These are phyloP conservation scores for Zoysia pacifica DNA, from an alignment of 176 grass and related monocot genomes.

Conservation along the genomic window DNA sequence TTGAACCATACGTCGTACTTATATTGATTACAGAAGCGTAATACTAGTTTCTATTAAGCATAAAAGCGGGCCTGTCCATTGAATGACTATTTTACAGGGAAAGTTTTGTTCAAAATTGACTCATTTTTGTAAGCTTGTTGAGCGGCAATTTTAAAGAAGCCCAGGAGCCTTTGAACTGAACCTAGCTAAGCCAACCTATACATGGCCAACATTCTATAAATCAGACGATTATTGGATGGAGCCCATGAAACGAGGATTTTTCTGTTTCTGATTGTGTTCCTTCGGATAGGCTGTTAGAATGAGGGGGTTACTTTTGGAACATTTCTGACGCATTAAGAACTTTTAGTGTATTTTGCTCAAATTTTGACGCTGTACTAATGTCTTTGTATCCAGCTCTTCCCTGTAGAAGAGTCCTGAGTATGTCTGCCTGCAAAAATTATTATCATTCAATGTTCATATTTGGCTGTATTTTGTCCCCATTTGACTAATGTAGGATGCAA, in stretches of 20 bases:
- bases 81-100: no score
- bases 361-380: neutral
- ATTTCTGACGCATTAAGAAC: neutral
- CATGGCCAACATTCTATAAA: neutral
- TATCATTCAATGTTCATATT: neutral
- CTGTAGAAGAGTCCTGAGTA: neutral
- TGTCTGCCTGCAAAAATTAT: neutral
- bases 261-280: neutral
- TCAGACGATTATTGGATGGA: neutral
- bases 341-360: neutral
- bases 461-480: neutral
- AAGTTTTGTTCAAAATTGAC: neutral
- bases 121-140: neutral
- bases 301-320: neutral
- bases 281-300: neutral
- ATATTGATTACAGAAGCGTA: neutral
- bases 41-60: neutral
- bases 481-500: neutral
- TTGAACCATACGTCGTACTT: neutral
- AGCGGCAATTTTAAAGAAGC: neutral
- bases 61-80: neutral
- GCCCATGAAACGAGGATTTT: neutral
- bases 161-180: neutral
- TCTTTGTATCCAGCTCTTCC: neutral
- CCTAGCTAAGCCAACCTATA: neutral